Evolutionary conservation across 345 rosid species (phyloP), one percentile per base, ranked within the genome.

Genomic region (Sisymbrium irio): DNA sequence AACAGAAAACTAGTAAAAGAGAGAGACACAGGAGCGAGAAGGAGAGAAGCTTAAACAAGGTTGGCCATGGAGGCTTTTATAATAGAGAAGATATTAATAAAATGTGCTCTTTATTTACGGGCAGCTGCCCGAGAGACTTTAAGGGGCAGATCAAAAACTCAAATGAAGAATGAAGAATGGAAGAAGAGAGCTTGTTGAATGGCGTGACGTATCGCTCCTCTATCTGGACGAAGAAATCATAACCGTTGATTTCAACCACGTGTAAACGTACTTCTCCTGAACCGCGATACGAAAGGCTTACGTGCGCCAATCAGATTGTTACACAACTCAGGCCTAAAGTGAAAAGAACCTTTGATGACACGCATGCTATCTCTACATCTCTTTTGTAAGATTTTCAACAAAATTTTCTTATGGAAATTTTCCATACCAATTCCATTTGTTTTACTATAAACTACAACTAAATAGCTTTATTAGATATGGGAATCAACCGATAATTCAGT

Each of bases 221-320:
- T 41, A 69, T 80, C 73, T 58, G 44, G 67, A 63, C 33, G 60
- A 73, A 49, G 25, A 7, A 76, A 83, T 80, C 82, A 59, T 27
- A 42, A 68, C 87, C 95, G 91, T 84, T 35, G 59, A 77, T 81
- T 32, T 10, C 36, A 2, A 62, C 37, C 88, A 84, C 94, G 88
- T 77, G 76, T 74, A 11, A 7, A 42, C 25, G 30, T 30, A 2
- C 10, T 1, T 50, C 1, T 33, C 20, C 32, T 51, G 59, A 41
- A 55, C 22, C 56, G 57, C 64, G 65, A 36, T 14, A 39, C 36
- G 40, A 49, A 56, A 30, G 73, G 33, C 35, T 71, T 67, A 80
- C 83, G 86, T 85, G 88, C 32, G 44, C 94, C 82, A 80, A 75
- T 86, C 7, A 67, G 6, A 19, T 53, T 10, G 22, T 1, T 18